Conservation (phyloP, 768 basidiomycete species). For the Kwoniella botswanensis region DNA sequence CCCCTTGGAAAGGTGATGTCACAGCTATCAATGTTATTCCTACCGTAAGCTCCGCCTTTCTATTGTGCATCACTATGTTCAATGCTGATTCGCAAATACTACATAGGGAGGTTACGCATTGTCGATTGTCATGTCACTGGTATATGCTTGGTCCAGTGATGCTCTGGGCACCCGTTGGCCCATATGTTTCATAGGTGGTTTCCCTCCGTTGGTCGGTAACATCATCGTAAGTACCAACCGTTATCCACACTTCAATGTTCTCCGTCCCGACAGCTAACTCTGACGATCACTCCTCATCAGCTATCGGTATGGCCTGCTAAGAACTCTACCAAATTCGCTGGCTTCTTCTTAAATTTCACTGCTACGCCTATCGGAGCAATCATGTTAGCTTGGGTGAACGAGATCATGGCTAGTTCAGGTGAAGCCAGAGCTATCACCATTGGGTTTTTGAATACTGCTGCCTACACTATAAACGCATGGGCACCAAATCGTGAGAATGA, state of each 20-base stretch:
- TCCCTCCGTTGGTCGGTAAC: slow-evolving; percentile 34
- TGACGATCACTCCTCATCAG: background rate
- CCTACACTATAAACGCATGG: slow-evolving; percentile 37
- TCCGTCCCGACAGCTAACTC: background rate
- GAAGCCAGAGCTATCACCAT: slow-evolving; percentile 37
- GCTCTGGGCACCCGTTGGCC: slow-evolving; percentile 34
- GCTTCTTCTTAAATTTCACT: slow-evolving; percentile 32
- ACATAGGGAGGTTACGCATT: slow-evolving; percentile 32
- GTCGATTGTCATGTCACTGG: slow-evolving; percentile 26
- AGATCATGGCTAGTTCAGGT: slow-evolving; percentile 28
- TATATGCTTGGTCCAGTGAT: slow-evolving; percentile 37
- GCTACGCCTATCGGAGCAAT: slow-evolving; percentile 33
- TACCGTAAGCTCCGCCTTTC: slow-evolving; percentile 17
- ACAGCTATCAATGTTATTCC: slow-evolving; percentile 39
- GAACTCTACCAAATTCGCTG: slow-evolving; percentile 28
- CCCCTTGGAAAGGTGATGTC: slow-evolving; percentile 18
- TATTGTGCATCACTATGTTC: background rate
- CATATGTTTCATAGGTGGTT: slow-evolving; percentile 26
- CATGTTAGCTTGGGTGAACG: slow-evolving; percentile 40
- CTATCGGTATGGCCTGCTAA: slow-evolving; percentile 28
- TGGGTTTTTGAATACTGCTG: slow-evolving; percentile 35
- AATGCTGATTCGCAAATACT: background rate
- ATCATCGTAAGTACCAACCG: slow-evolving; percentile 26
- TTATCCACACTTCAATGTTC: background rate
- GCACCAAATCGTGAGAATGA: slow-evolving; percentile 29